phyloP scores from a whole-genome alignment of 140 eudicot species.

The Oenanthe javanica region DNA sequence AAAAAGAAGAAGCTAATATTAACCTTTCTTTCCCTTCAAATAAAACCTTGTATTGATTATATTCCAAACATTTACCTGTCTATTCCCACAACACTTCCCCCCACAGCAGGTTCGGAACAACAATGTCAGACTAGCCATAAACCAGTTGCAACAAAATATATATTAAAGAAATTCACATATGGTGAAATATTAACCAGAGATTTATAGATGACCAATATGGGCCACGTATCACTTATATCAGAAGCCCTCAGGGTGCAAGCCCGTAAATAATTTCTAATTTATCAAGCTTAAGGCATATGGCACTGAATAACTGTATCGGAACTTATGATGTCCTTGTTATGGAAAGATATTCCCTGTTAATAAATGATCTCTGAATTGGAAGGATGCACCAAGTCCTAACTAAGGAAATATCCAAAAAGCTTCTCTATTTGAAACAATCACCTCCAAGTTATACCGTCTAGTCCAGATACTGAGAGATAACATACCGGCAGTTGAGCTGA shows the following conservation, averaged over 20 bases:
- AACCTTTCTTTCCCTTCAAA: neutral
- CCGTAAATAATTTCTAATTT: neutral
- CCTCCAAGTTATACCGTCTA: conserved; percentile 7
- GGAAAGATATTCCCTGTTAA: neutral
- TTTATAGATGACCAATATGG: neutral
- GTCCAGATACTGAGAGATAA: conserved; percentile 15
- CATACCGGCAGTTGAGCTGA: conserved; percentile 81
- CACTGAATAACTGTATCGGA: neutral
- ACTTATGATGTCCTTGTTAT: neutral
- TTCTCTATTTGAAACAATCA: conserved; percentile 11
- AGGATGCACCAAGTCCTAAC: conserved; percentile 11
- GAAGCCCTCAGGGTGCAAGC: conserved; percentile 1
- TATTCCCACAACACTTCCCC: neutral
- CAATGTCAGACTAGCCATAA: neutral
- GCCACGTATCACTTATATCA: neutral
- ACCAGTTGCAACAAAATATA: neutral
- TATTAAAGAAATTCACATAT: neutral
- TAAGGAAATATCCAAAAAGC: neutral
- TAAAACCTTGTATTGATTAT: neutral
- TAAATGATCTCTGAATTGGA: neutral
- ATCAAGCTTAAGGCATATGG: neutral
- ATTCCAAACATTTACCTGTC: neutral
- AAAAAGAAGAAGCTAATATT: neutral
- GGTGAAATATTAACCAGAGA: neutral
- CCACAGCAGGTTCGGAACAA: neutral